Conservation (phyloP, 768 basidiomycete genomes). For the Russula sp. region DNA sequence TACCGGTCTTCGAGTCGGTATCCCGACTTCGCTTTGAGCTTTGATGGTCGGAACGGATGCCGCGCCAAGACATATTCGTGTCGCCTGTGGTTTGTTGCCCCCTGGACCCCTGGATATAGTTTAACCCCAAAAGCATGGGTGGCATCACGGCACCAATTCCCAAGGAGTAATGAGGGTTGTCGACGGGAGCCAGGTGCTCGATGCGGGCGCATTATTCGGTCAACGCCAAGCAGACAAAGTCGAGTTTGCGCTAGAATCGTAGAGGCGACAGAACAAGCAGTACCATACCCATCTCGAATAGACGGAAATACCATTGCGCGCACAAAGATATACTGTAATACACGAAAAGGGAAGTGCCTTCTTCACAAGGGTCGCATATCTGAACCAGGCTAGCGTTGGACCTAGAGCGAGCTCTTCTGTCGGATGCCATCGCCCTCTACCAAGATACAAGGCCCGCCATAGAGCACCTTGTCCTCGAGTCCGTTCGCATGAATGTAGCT, state of each 20-base stretch:
- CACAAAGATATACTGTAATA: neutral
- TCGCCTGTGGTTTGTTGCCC: neutral
- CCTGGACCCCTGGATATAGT: neutral
- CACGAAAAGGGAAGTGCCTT: neutral
- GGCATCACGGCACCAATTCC: neutral
- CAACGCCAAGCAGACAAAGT: neutral
- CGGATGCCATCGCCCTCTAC: slow-evolving; percentile 64
- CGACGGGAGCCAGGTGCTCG: neutral
- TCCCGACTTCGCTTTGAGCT: neutral
- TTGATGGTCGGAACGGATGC: neutral
- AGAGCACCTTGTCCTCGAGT: slow-evolving; percentile 65
- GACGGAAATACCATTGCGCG: neutral
- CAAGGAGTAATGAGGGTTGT: neutral
- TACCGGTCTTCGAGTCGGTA: neutral
- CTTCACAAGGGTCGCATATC: neutral
- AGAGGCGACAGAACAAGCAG: no score
- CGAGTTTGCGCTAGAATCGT: neutral
- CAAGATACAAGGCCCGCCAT: slow-evolving; percentile 81
- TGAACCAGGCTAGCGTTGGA: neutral
- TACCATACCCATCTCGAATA: neutral
- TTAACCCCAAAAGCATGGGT: neutral
- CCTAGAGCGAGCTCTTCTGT: slow-evolving; percentile 28
- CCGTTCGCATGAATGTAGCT: slow-evolving; percentile 64
- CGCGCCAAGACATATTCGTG: neutral
- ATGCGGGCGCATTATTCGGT: neutral